These are phyloP conservation scores for Colletotrichum camelliae DNA, from an alignment of 2,329 filamentous ascomycete genomes.

Conservation along the genomic window DNA sequence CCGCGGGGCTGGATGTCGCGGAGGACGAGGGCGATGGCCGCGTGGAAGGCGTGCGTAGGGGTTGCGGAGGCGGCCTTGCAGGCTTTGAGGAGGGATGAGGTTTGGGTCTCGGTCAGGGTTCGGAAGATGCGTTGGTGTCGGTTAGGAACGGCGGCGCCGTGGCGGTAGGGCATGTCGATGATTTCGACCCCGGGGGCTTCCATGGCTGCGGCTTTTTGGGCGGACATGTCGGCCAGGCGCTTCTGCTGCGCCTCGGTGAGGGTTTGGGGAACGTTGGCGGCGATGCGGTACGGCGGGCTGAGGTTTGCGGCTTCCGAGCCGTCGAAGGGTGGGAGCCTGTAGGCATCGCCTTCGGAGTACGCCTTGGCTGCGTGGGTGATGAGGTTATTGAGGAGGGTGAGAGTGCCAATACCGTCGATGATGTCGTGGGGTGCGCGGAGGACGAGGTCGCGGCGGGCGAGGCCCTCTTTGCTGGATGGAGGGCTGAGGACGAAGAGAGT, in stretches of 20 bases:
- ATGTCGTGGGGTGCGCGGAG: constrained; percentile 43
- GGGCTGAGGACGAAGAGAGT: constrained; percentile 37
- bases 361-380: constrained; percentile 28
- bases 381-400: constrained; percentile 38
- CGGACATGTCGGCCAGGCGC: constrained; percentile 17
- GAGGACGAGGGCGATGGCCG: constrained; percentile 32
- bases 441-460: constrained; percentile 34
- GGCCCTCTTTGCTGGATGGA: background rate
- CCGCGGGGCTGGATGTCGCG: constrained; percentile 28
- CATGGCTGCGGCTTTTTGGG: background rate
- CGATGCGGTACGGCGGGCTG: constrained; percentile 31
- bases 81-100: constrained; percentile 20
- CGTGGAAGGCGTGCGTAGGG: constrained; percentile 37
- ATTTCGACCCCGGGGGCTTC: background rate
- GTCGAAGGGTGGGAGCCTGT: constrained; percentile 21
- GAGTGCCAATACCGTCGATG: constrained; percentile 44
- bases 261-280: constrained; percentile 24
- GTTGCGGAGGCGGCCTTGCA: constrained; percentile 27
- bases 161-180: constrained; percentile 26
- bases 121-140: constrained; percentile 30
- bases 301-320: constrained; percentile 25
- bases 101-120: constrained; percentile 22
- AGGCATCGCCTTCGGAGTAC: constrained; percentile 18
- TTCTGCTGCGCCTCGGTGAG: constrained; percentile 19
- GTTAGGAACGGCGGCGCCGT: constrained; percentile 21